Evolutionary conservation across 495 filamentous ascomycete species (phyloP).

Genomic region (Aspergillus cristatus): DNA sequence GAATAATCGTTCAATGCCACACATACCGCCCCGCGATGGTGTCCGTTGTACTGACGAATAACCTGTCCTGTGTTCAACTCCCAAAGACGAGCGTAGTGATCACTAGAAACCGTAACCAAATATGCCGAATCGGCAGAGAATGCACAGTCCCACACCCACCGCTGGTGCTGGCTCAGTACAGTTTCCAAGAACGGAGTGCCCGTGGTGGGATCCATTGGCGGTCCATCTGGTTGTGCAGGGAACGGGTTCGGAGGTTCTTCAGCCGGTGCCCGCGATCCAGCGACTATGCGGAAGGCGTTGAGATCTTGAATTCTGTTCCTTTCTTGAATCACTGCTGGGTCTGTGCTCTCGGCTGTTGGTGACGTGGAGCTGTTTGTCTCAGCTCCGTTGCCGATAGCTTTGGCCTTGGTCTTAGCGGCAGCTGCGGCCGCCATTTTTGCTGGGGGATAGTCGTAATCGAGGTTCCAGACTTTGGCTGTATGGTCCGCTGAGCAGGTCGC

Average conservation of each 20-base stretch:
- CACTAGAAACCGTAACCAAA: conserved; percentile 92
- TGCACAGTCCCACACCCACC: conserved; percentile 99
- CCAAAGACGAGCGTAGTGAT: conserved; percentile 97
- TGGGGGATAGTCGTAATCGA: conserved; percentile 48
- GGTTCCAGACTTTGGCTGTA: conserved; percentile 94
- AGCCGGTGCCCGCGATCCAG: conserved; percentile 7
- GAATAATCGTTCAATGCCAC: conserved; percentile 97
- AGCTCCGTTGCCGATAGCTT: conserved; percentile 10
- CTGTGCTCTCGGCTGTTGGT: conserved; percentile 9
- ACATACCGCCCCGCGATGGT: conserved; percentile 91
- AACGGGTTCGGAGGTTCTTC: conserved; percentile 28
- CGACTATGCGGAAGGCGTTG: conserved; percentile 15
- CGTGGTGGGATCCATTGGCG: conserved; percentile 33
- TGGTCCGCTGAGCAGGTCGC: conserved; percentile 97
- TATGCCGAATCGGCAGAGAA: conserved; percentile 96
- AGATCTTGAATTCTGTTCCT: conserved; percentile 8
- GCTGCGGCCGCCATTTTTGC: conserved; percentile 31
- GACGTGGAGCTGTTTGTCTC: conserved; percentile 10
- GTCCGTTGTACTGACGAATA: conserved; percentile 96
- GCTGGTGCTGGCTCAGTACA: conserved; percentile 85
- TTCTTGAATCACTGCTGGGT: conserved; percentile 6
- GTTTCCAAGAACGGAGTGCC: conserved; percentile 73
- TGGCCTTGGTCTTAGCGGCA: conserved; percentile 17
- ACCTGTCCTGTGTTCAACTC: conserved; percentile 77
- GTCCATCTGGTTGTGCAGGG: conserved; percentile 34